A percentile compares a stretch with the other conserved stretches of the same genome.
phyloP scores from a whole-genome alignment of 805 yeast species.

The Tetrapisispora nanseiensis region DNA sequence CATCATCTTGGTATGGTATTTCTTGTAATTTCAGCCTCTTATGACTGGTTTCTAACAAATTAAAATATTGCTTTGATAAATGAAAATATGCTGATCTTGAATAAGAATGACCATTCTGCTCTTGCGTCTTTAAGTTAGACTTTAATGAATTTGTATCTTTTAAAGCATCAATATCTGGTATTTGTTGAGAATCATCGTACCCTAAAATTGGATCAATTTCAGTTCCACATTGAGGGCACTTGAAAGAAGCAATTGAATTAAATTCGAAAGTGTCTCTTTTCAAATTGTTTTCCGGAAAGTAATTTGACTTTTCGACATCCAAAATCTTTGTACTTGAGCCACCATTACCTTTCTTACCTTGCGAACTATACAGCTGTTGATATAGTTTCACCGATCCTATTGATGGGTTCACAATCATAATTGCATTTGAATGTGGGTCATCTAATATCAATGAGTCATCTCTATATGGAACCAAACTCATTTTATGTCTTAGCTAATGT shows the following conservation, averaged over 20 bases:
- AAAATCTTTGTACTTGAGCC: too few relatives aligned
- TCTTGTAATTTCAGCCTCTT: conserved; percentile 3
- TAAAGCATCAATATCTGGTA: background rate
- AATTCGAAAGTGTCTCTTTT: background rate
- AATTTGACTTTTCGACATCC: background rate
- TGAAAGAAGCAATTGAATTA: conserved; percentile 17
- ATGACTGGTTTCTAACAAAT: conserved; percentile 15
- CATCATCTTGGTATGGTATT: background rate
- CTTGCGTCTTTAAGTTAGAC: background rate
- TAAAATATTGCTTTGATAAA: conserved; percentile 16
- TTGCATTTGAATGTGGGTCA: conserved; percentile 23
- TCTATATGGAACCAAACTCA: conserved; percentile 23
- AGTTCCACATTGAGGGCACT: conserved; percentile 27
- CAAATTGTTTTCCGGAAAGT: background rate
- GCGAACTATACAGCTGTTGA: conserved; percentile 1
- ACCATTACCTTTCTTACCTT: background rate
- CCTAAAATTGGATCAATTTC: conserved; percentile 10
- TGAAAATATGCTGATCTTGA: conserved; percentile 5
- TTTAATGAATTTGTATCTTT: background rate
- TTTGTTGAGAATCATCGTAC: background rate
- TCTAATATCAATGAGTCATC: conserved; percentile 22
- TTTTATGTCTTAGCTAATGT: background rate
- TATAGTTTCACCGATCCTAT: conserved; percentile 9
- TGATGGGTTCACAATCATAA: conserved; percentile 22
- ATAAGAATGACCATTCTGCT: background rate